Percentiles rank a stretch among this genome's conserved stretches.
Evolutionary conservation across 2,329 filamentous ascomycete genomes (phyloP).

Genomic region (Penicillium sp.): DNA sequence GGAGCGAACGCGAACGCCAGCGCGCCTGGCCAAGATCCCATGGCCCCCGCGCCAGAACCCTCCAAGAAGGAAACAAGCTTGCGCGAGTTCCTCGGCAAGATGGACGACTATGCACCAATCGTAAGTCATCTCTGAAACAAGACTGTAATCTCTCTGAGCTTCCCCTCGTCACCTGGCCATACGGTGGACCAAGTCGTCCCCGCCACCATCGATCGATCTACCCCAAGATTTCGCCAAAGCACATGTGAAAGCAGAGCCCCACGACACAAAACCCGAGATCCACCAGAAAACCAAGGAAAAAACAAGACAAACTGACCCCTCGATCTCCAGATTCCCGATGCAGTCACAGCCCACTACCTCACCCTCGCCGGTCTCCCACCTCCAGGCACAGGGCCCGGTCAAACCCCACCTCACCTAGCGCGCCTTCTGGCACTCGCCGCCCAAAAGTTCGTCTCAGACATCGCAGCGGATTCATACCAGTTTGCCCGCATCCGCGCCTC

Average conservation of each 20-base stretch:
- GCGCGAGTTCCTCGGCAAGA: conserved; percentile 89
- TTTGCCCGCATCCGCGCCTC: conserved; percentile 95
- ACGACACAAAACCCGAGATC: background rate
- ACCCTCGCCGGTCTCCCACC: conserved; percentile 92
- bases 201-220: background rate
- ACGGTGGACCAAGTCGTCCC: background rate
- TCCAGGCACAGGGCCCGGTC: conserved; percentile 78
- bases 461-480: conserved; percentile 96
- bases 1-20: conserved; percentile 9
- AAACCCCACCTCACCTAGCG: conserved; percentile 73
- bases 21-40: conserved; percentile 40
- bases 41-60: conserved; percentile 55
- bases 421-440: conserved; percentile 95
- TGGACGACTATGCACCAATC: conserved; percentile 97
- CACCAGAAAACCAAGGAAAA: background rate
- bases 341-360: conserved; percentile 97
- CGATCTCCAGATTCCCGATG: conserved; percentile 82
- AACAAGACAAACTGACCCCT: conserved; percentile 11
- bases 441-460: conserved; percentile 97
- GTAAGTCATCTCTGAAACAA: conserved; percentile 55
- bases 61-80: conserved; percentile 89
- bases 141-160: background rate
- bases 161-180: background rate
- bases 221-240: background rate
- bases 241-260: background rate